These are phyloP conservation scores for Dalechampia spathulata DNA, from an alignment of 441 rosid genomes.

Conservation along the genomic window DNA sequence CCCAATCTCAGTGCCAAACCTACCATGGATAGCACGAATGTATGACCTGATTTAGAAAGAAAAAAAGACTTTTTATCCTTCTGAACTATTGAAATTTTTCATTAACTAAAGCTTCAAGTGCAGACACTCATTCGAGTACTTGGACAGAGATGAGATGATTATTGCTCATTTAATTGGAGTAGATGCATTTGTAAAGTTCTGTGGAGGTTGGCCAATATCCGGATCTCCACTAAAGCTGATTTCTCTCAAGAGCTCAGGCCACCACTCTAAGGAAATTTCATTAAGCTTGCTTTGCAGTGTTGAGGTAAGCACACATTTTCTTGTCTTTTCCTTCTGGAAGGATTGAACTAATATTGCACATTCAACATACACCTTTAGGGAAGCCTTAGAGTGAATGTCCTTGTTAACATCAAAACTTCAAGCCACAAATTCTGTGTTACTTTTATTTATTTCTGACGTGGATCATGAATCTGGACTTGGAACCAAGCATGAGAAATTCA, in stretches of 20 bases:
- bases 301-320: constrained; percentile 38
- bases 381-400: not conserved
- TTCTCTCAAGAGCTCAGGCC: constrained; percentile 48
- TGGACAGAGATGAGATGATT: constrained; percentile 60
- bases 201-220: constrained; percentile 75
- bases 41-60: no score
- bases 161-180: constrained; percentile 62
- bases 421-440: no score
- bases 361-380: not conserved
- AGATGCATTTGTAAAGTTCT: constrained; percentile 54
- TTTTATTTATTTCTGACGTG: no score
- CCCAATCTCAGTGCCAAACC: no score
- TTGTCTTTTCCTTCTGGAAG: not conserved
- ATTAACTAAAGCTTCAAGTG: constrained; percentile 18
- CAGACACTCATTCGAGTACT: constrained; percentile 72
- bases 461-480: no score
- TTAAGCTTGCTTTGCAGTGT: constrained; percentile 53
- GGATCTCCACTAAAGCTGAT: constrained; percentile 52
- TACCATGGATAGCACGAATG: no score
- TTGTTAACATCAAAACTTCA: no score
- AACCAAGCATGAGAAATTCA: no score
- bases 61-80: no score
- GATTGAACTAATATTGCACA: not conserved
- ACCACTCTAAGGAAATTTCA: constrained; percentile 49
- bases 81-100: no score